Conservation (phyloP, 371 early-diverging fungal species). For the Parasitella parasitica region DNA sequence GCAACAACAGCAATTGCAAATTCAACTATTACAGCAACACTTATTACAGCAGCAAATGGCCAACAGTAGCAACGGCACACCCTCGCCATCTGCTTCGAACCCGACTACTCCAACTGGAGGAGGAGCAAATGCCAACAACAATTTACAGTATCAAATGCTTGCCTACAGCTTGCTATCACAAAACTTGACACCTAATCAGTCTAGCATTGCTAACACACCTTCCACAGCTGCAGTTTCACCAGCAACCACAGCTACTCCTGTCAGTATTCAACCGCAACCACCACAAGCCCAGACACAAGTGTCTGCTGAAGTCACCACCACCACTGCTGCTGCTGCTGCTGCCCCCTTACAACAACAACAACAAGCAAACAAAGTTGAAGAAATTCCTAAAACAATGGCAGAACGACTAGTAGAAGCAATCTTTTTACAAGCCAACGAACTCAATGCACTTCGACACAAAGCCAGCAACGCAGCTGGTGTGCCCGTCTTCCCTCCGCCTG, state of each 20-base stretch:
- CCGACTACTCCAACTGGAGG: constrained; percentile 3
- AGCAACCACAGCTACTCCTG: background rate
- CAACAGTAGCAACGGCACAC: constrained; percentile 15
- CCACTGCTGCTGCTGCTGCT: background rate
- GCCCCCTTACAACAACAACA: background rate
- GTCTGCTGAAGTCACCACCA: too few species aligned
- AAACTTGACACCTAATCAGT: constrained; percentile 11
- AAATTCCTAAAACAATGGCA: constrained; percentile 33
- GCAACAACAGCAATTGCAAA: constrained; percentile 57
- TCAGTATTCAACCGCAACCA: background rate
- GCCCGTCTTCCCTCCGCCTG: background rate
- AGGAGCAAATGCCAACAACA: background rate
- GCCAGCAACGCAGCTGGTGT: background rate
- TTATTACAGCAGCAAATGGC: constrained; percentile 26
- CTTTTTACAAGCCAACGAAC: constrained; percentile 36
- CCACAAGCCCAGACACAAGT: too few species aligned
- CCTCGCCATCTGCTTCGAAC: constrained; percentile 9
- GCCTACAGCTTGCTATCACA: constrained; percentile 25
- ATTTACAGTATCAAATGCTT: constrained; percentile 33
- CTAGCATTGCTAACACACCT: background rate
- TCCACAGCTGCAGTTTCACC: background rate
- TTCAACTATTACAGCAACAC: constrained; percentile 28
- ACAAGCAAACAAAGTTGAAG: background rate
- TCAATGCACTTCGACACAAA: constrained; percentile 16
- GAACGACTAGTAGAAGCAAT: constrained; percentile 44